Evolutionary conservation across 768 basidiomycete species (phyloP).

Genomic region (Russula sp.): DNA sequence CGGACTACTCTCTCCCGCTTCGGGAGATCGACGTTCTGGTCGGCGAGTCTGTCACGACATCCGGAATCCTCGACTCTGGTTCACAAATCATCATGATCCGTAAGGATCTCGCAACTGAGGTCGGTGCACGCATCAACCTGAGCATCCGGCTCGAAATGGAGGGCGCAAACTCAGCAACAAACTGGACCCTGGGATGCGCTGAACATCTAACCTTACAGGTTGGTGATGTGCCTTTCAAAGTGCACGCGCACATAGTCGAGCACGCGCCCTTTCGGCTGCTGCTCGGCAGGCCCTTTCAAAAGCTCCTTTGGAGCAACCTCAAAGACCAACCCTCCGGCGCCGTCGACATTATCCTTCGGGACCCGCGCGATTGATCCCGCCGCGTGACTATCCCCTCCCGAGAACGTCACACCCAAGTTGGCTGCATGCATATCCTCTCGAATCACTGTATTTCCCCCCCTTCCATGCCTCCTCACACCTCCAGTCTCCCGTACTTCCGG

Average conservation of each 20-base stretch:
- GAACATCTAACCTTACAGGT: not conserved
- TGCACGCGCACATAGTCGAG: not conserved
- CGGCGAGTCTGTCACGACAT: too few species aligned
- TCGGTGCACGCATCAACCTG: not conserved
- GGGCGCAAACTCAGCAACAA: not conserved
- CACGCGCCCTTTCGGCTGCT: not conserved
- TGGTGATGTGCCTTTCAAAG: not conserved
- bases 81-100: not conserved
- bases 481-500: too few species aligned
- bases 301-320: not conserved
- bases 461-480: too few species aligned
- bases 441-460: too few species aligned
- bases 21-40: too few species aligned
- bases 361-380: too few species aligned
- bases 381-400: not conserved
- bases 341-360: not conserved
- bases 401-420: too few species aligned
- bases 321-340: not conserved
- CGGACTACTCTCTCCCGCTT: too few species aligned
- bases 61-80: not conserved
- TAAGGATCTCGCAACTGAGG: too few species aligned
- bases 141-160: not conserved
- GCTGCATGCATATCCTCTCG: too few species aligned
- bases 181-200: not conserved
- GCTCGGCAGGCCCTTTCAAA: not conserved